phyloP scores from a whole-genome alignment of 192 early-diverging fungal genomes.

The Coemansia sp. region DNA sequence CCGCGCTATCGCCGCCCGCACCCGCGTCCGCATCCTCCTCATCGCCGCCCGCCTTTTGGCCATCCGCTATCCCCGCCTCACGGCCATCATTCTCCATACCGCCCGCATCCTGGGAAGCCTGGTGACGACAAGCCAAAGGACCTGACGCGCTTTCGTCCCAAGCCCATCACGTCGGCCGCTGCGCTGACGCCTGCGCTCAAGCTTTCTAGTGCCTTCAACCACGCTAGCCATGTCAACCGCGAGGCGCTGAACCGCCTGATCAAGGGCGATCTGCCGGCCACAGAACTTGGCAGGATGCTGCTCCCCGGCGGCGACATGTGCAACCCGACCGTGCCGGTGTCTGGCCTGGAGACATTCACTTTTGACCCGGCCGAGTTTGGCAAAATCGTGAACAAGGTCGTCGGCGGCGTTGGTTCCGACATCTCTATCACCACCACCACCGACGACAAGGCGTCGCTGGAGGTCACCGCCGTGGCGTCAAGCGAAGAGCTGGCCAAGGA shows the following conservation, averaged over 20 bases:
- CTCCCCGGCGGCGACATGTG: slow-evolving; percentile 18
- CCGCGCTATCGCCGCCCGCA: not conserved
- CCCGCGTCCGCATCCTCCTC: not conserved
- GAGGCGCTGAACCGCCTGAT: slow-evolving; percentile 18
- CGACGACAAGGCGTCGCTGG: slow-evolving; percentile 25
- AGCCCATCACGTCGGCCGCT: slow-evolving; percentile 1
- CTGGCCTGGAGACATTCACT: slow-evolving; percentile 18
- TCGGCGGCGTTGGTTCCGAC: slow-evolving; percentile 37
- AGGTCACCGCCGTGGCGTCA: slow-evolving; percentile 33
- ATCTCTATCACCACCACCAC: slow-evolving; percentile 26
- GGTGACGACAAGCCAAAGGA: not conserved
- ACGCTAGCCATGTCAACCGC: slow-evolving; percentile 28
- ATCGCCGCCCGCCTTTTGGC: too few relatives aligned
- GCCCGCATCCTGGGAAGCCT: not conserved
- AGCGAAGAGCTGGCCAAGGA: slow-evolving; percentile 34
- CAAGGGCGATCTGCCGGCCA: slow-evolving; percentile 23
- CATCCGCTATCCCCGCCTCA: too few relatives aligned
- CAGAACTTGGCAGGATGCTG: slow-evolving; percentile 13
- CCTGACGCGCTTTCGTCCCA: not conserved
- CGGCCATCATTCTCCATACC: not conserved
- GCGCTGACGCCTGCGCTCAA: not conserved
- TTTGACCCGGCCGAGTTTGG: slow-evolving; percentile 30
- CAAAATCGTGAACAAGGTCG: slow-evolving; percentile 35
- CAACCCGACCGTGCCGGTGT: slow-evolving; percentile 31
- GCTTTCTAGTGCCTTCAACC: not conserved